phyloP scores from a whole-genome alignment of 1,284 basidiomycete genomes.

The Porogramme epimiltina region DNA sequence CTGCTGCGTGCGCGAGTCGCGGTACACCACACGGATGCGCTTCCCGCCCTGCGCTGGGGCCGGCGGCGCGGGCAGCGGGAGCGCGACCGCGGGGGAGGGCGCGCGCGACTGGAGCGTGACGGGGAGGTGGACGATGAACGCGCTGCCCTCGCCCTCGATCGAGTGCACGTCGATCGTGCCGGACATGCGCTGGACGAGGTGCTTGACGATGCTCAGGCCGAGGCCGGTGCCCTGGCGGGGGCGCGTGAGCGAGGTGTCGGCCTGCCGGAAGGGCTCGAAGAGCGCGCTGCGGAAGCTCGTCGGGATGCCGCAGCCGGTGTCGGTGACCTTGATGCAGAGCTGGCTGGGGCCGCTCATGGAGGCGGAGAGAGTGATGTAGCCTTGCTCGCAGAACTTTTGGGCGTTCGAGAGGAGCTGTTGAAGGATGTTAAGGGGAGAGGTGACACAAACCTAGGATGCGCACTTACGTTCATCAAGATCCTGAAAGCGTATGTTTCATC shows the following conservation, averaged over 20 bases:
- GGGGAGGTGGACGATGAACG: constrained; percentile 31
- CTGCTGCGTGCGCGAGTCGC: constrained; percentile 23
- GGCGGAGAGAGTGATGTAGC: constrained; percentile 30
- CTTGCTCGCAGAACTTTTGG: constrained; percentile 34
- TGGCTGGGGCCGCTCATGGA: constrained; percentile 24
- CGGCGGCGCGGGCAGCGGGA: no score
- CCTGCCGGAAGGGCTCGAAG: constrained; percentile 34
- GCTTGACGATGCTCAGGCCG: constrained; percentile 35
- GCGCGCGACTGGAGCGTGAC: constrained; percentile 19
- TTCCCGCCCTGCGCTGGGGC: constrained; percentile 6
- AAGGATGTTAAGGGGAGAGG: neutral
- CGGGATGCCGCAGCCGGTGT: constrained; percentile 35
- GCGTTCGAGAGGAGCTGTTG: constrained; percentile 33
- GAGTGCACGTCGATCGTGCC: constrained; percentile 32
- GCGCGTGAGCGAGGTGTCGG: constrained; percentile 31
- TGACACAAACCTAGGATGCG: neutral
- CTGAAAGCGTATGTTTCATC: constrained; percentile 33
- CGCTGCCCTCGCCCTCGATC: constrained; percentile 28
- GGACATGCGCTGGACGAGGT: constrained; percentile 35
- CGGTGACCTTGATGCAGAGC: constrained; percentile 28
- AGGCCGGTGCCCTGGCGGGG: constrained; percentile 33
- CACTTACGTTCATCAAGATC: constrained; percentile 33
- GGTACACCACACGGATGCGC: constrained; percentile 27
- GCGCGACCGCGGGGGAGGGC: constrained; percentile 7
- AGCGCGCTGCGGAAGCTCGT: constrained; percentile 30